Evolutionary conservation across 768 basidiomycete species (phyloP).

Genomic region (Steccherinum ochraceum): DNA sequence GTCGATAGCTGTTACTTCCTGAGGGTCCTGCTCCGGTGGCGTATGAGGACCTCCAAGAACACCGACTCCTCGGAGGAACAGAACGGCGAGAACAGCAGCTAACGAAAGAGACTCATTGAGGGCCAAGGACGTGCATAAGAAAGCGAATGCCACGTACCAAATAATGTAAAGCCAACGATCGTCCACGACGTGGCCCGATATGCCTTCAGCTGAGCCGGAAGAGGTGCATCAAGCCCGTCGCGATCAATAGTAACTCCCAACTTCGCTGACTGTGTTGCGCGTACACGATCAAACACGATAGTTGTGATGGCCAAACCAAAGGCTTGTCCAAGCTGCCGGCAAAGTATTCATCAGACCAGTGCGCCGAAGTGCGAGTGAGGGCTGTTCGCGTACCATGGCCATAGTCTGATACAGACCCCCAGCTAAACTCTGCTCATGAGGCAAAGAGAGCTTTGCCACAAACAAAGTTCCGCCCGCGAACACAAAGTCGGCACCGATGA

Average conservation of each 20-base stretch:
- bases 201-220: conserved; percentile 9
- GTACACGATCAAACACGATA: conserved; percentile 55
- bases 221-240: conserved; percentile 21
- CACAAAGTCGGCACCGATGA: conserved; percentile 76
- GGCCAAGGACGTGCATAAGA: neutral
- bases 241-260: conserved; percentile 25
- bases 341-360: too few species aligned
- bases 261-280: conserved; percentile 23
- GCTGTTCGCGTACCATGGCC: conserved; percentile 44
- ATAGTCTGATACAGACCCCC: conserved; percentile 76
- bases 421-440: conserved; percentile 67
- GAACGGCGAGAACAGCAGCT: neutral
- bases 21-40: neutral
- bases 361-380: neutral
- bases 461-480: conserved; percentile 69
- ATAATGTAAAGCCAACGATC: neutral
- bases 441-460: conserved; percentile 56
- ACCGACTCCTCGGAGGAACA: conserved; percentile 1
- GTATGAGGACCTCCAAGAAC: neutral
- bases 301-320: conserved; percentile 67
- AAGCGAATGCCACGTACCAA: neutral
- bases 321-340: conserved; percentile 53
- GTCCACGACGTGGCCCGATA: neutral
- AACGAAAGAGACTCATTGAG: neutral
- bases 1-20: too few species aligned